Evolutionary conservation across 768 basidiomycete species (phyloP), one percentile per base, ranked within the genome.

Genomic region (Lepiota venenata): DNA sequence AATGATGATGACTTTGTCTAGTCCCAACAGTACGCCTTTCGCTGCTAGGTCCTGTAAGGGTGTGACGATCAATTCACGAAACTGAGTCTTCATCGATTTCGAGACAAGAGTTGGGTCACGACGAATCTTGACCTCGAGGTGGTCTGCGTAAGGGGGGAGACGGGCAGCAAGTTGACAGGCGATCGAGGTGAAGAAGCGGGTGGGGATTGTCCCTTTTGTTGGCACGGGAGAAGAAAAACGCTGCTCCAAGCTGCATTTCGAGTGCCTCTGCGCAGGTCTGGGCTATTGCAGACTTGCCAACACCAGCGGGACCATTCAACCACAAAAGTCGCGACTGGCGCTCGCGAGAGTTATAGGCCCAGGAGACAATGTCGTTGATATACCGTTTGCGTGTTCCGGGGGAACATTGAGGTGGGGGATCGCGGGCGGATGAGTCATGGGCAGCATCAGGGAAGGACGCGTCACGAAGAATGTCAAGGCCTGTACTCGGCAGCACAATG

Each of bases 1-100:
- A 22, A 66, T 56, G 21, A 68, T 50, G 12, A 66, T 15, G 11
- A 35, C 29, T 4, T 11, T 10, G 21, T 37, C 51, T 14, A 14
- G 3, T 14, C 9, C 14, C 1, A 44, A 20, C 2, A 15, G 12
- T 14, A 11, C 20, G 5, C 42, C 43, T 2, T 44, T 11, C 18
- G 4, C 18, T 2, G 2, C 22, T 10, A 36, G n/a, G 16, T 44
- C 32, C 18, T n/a, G 32, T 3, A 52, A 15, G 2, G 51, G 50
- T 4, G 10, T 10, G 12, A 52, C 43, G 7, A 52, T 8, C 9
- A 52, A 21, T 16, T 52, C 43, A 1, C 14, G 29, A n/a, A 45
- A 52, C 32, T 52, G 51, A 1, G 22, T 29, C 18, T n/a, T 29
- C 2, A 46, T 46, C 6, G 45, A 46, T 15, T 46, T 32, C 27